A percentile compares a stretch with the other conserved stretches of the same genome.
Evolutionary conservation across 306 rosid species (phyloP).

Genomic region (Trifolium repens): DNA sequence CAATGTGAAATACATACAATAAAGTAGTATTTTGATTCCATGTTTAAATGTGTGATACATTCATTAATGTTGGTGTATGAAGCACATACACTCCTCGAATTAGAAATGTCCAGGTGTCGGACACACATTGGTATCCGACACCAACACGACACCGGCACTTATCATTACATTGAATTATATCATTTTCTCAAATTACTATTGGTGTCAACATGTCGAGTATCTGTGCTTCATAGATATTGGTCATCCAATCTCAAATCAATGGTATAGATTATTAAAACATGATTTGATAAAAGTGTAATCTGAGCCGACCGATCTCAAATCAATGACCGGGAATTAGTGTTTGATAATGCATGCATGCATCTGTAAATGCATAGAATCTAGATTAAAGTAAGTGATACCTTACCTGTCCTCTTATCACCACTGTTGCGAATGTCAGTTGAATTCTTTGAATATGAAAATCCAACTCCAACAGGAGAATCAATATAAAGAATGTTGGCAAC

Average conservation of each 20-base stretch:
- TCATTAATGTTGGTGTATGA: not conserved
- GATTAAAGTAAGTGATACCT: not conserved
- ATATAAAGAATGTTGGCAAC: conserved; percentile 86
- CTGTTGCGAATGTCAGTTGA: conserved; percentile 62
- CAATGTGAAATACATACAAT: not conserved
- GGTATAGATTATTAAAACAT: not conserved
- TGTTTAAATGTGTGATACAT: not conserved
- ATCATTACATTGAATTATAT: too few relatives aligned
- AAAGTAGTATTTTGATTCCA: not conserved
- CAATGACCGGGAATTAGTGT: not conserved
- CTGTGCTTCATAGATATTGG: too few relatives aligned
- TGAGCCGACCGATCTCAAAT: not conserved
- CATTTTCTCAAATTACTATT: too few relatives aligned
- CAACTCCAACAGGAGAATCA: conserved; percentile 94
- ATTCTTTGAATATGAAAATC: conserved; percentile 89
- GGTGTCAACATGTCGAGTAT: too few relatives aligned
- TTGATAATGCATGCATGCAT: not conserved
- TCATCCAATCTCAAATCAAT: not conserved
- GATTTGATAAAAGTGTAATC: not conserved
- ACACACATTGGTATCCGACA: too few relatives aligned
- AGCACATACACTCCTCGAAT: too few relatives aligned
- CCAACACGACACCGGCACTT: too few relatives aligned
- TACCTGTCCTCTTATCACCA: conserved; percentile 87
- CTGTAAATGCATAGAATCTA: not conserved
- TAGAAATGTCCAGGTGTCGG: too few relatives aligned